Conservation (phyloP, 345 rosid species). For the Punica granatum region DNA sequence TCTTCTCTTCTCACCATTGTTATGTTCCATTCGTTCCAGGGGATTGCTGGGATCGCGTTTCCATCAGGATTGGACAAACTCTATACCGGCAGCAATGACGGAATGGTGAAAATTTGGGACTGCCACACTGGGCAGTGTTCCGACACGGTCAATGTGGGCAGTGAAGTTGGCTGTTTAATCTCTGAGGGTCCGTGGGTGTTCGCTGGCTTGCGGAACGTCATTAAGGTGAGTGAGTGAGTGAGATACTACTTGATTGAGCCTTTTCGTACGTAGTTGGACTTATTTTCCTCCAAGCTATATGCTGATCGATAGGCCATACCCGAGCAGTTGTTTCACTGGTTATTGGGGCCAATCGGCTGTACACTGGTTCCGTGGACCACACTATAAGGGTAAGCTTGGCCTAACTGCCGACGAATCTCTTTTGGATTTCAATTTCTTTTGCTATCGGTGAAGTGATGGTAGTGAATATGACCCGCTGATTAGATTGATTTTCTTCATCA, state of each 20-base stretch:
- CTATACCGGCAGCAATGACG: constrained; percentile 44
- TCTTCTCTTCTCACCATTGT: background rate
- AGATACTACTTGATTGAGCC: background rate
- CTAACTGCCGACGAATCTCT: background rate
- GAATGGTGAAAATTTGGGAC: constrained; percentile 41
- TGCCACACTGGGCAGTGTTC: constrained; percentile 42
- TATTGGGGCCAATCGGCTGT: constrained; percentile 22
- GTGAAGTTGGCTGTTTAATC: constrained; percentile 39
- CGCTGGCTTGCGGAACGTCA: constrained; percentile 39
- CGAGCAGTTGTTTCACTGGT: constrained; percentile 29
- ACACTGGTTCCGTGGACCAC: too few species aligned
- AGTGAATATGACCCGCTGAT: too few species aligned
- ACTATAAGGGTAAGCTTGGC: too few species aligned
- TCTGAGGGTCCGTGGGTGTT: constrained; percentile 63
- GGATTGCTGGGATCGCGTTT: constrained; percentile 39
- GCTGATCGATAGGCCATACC: constrained; percentile 21
- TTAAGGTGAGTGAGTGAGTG: constrained; percentile 29
- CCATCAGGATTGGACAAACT: constrained; percentile 51
- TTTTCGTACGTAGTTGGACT: background rate
- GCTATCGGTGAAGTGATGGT: too few species aligned
- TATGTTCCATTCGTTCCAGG: constrained; percentile 16
- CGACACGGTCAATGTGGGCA: constrained; percentile 24
- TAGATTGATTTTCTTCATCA: background rate
- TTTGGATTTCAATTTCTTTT: background rate
- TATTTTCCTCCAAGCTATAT: background rate